Evolutionary conservation across 1,139 yeast species (phyloP), one percentile per base, ranked within the genome.

Genomic region (Debaryomycetaceae sp.): DNA sequence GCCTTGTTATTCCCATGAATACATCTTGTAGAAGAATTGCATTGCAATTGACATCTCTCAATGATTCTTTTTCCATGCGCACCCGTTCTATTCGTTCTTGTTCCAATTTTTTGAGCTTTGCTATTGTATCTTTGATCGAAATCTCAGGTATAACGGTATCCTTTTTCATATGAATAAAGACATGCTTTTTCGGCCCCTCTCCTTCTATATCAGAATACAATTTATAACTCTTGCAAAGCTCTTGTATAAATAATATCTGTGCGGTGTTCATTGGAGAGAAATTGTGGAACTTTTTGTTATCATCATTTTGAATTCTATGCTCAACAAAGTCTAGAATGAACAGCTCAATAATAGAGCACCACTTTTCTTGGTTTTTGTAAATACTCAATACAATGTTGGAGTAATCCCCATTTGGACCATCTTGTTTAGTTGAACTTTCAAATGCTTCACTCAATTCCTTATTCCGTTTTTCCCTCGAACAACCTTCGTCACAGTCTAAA

Each of bases 161-260:
- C 36, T 70, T 64, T 2, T 70, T 63, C 7, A 70, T 53, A 41
- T 75, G 78, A 11, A 88, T 70, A 45, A 78, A 83, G 0, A 87
- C 91, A 11, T 83, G 78, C 47, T 96, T 63, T 41, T 79, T 72
- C 0, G 96, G 96, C 48, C 87, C 96, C 2, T 77, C 77, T 56
- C 87, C 96, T 50, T 86, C 91, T 1, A 92, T 78, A 52, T 86
- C 89, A 0, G 85, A 70, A 51, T 78, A 80, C 13, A 88, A 55
- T 6, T 73, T 68, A 55, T 70, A 87, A 0, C 78, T 61, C 28
- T 70, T 76, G 0, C 91, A 83, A 34, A 89, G 56, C 42, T 79
- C 80, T 52, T 83, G 92, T 15, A 89, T 64, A 55, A 87, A 87
- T 48, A 70, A 71, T 36, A 96, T 71, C 56, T 87, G 92, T 6